These are phyloP conservation scores for Candida silvatica DNA, from an alignment of 805 yeast genomes.

Conservation along the genomic window DNA sequence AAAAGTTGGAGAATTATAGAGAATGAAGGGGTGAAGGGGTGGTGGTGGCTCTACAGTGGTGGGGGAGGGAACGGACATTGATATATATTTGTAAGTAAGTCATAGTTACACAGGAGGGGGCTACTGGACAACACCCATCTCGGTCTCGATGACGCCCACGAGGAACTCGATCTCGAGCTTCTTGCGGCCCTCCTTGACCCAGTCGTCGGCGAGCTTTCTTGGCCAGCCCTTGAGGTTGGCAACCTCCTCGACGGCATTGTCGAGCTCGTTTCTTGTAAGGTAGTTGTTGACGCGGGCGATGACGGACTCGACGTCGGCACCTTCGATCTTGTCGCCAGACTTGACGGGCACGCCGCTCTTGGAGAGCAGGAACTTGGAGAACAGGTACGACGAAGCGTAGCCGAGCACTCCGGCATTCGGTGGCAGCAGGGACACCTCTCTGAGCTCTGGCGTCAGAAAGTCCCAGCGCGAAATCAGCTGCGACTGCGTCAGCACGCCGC, in stretches of 20 bases:
- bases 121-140: constrained; percentile 33
- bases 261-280: constrained; percentile 67
- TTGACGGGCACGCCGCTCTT: constrained; percentile 64
- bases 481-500: constrained; percentile 65
- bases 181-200: constrained; percentile 86
- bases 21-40: background rate
- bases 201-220: constrained; percentile 80
- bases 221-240: constrained; percentile 90
- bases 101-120: background rate
- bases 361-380: constrained; percentile 66
- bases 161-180: constrained; percentile 83
- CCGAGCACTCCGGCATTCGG: constrained; percentile 95
- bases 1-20: background rate
- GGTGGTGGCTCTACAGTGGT: background rate
- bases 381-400: constrained; percentile 71
- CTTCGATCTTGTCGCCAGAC: constrained; percentile 28
- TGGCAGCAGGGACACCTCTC: constrained; percentile 83
- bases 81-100: too few species aligned
- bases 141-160: constrained; percentile 59
- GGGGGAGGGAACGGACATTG: background rate
- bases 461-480: constrained; percentile 79
- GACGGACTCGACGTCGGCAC: constrained; percentile 81
- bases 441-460: constrained; percentile 72
- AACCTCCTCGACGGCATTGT: constrained; percentile 87
- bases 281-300: constrained; percentile 78